Conservation (phyloP, 106 monocot species). For the Alisma plantagoaquatica region DNA sequence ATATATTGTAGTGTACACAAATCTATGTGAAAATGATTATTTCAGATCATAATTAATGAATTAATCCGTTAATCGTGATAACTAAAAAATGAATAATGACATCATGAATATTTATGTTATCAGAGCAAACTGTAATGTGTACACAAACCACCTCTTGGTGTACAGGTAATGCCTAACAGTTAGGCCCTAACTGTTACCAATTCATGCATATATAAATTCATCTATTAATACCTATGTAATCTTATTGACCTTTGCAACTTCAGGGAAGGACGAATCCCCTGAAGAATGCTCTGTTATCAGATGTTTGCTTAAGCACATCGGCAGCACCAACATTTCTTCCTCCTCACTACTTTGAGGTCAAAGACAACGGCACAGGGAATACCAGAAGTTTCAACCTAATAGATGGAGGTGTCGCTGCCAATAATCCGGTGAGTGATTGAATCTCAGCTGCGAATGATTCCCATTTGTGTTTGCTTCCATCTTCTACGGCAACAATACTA, state of each 20-base stretch:
- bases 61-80: too few relatives aligned
- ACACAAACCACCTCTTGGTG: background rate
- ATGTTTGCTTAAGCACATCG: slow-evolving; percentile 48
- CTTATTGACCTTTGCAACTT: background rate
- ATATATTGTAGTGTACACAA: too few relatives aligned
- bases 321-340: slow-evolving; percentile 65
- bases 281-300: slow-evolving; percentile 35
- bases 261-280: slow-evolving; percentile 10
- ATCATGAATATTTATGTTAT: too few relatives aligned
- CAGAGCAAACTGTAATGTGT: too few relatives aligned
- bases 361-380: slow-evolving; percentile 10
- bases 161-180: background rate
- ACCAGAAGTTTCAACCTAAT: slow-evolving; percentile 27
- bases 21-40: too few relatives aligned
- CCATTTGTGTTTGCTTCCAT: too few relatives aligned
- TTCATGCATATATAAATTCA: background rate
- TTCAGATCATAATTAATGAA: too few relatives aligned
- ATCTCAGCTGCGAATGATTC: background rate
- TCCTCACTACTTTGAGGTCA: slow-evolving; percentile 27
- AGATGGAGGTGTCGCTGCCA: slow-evolving; percentile 53
- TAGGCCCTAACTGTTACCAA: background rate
- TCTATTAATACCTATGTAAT: background rate
- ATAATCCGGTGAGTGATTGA: slow-evolving; percentile 36
- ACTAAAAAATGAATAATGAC: too few relatives aligned
- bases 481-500: too few relatives aligned